Evolutionary conservation across 495 filamentous ascomycete genomes (phyloP).

Genomic region (Bryoglossum gracile): DNA sequence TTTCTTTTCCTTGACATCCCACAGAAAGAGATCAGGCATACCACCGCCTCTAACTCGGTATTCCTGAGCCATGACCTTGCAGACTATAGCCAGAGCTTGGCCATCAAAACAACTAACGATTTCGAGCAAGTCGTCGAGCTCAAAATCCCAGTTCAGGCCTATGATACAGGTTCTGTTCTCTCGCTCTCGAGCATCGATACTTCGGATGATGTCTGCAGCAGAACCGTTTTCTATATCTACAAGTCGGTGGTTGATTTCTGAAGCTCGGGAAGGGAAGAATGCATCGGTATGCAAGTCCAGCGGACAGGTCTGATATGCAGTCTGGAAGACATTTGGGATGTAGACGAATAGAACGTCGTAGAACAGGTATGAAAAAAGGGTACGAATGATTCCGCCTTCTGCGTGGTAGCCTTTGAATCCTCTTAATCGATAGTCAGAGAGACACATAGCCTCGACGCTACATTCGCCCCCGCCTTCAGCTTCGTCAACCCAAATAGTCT

Average conservation of each 20-base stretch:
- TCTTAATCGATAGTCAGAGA: constrained; percentile 71
- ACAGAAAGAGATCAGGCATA: constrained; percentile 89
- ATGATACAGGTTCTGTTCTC: constrained; percentile 74
- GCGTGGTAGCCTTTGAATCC: constrained; percentile 94
- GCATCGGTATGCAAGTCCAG: constrained; percentile 90
- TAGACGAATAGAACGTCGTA: constrained; percentile 91
- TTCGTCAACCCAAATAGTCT: constrained; percentile 85
- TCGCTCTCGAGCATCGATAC: constrained; percentile 56
- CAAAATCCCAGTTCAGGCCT: constrained; percentile 86
- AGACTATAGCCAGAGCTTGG: constrained; percentile 72
- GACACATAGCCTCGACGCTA: constrained; percentile 80
- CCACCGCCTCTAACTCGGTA: constrained; percentile 81
- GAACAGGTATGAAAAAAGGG: constrained; percentile 86
- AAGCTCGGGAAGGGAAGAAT: constrained; percentile 77
- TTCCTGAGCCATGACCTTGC: constrained; percentile 92
- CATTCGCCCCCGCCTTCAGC: constrained; percentile 61
- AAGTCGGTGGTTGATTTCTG: constrained; percentile 84
- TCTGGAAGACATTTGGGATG: constrained; percentile 95
- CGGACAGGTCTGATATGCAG: constrained; percentile 85
- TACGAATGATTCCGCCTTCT: constrained; percentile 84
- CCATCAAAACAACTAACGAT: constrained; percentile 74
- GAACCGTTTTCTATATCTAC: constrained; percentile 76
- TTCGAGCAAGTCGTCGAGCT: constrained; percentile 70
- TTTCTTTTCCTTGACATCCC: constrained; percentile 51
- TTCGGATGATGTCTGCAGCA: constrained; percentile 57